phyloP scores from a whole-genome alignment of 202 grass and related monocot species.

The Carex arenaria region DNA sequence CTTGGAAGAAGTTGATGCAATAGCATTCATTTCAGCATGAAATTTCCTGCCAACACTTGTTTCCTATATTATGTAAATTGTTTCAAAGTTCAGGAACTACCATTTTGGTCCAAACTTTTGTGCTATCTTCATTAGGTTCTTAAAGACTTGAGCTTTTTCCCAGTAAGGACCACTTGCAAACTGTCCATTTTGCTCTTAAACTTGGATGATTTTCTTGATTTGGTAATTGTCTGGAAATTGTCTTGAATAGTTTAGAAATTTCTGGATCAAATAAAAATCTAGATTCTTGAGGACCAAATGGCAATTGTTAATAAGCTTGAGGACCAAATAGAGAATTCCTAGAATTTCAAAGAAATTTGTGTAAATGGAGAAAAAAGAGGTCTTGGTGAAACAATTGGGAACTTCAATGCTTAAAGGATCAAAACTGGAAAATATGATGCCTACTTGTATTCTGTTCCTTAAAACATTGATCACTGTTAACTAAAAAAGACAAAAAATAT shows the following conservation, averaged over 20 bases:
- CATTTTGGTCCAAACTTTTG: neutral
- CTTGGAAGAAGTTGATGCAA: neutral
- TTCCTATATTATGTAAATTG: neutral
- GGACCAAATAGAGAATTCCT: neutral
- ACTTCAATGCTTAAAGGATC: neutral
- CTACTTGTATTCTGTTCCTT: neutral
- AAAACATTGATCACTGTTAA: neutral
- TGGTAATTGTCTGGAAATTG: neutral
- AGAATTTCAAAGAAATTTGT: neutral
- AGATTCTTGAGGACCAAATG: neutral
- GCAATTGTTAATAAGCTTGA: neutral
- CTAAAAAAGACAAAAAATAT: neutral
- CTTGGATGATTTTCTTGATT: neutral
- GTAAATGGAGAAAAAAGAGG: neutral
- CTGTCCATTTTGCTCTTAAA: neutral
- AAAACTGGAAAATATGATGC: neutral
- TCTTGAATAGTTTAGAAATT: neutral
- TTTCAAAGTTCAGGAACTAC: neutral
- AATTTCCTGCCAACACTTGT: neutral
- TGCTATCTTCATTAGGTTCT: neutral
- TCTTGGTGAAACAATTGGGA: neutral
- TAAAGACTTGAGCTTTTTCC: neutral
- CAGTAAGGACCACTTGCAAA: neutral
- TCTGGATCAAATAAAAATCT: neutral
- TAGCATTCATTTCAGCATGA: neutral